These are phyloP conservation scores for Tylopilus plumbeoviolaceoides DNA, from an alignment of 768 basidiomycete genomes.

Conservation along the genomic window DNA sequence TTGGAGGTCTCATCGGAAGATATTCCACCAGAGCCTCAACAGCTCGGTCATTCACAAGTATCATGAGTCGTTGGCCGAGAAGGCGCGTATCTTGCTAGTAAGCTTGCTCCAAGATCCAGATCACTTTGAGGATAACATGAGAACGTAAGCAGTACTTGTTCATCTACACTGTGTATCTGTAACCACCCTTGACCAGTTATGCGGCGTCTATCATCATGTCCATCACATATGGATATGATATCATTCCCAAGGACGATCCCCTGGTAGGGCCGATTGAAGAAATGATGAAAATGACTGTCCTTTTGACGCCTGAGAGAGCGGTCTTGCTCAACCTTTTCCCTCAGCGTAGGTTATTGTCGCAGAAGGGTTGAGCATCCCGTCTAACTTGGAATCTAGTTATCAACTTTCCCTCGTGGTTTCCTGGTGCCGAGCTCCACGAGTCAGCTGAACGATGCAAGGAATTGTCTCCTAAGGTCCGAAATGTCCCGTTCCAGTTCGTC, in stretches of 20 bases:
- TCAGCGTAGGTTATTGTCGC: conserved; percentile 12
- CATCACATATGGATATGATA: conserved; percentile 19
- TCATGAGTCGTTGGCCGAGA: conserved; percentile 8
- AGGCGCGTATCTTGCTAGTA: conserved; percentile 3
- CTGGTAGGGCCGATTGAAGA: conserved; percentile 15
- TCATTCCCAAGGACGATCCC: conserved; percentile 15
- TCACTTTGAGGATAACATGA: conserved; percentile 10
- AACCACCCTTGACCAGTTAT: conserved; percentile 8
- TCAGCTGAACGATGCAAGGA: conserved; percentile 8
- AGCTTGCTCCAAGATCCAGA: conserved; percentile 14
- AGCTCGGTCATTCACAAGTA: conserved; percentile 10
- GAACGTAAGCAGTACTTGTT: conserved; percentile 16
- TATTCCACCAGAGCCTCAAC: conserved; percentile 14
- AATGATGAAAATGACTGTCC: conserved; percentile 1
- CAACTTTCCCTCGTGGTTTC: conserved; percentile 19
- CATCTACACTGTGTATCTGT: not conserved
- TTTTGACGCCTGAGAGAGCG: conserved; percentile 20
- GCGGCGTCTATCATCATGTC: conserved; percentile 20
- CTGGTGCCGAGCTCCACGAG: conserved; percentile 9
- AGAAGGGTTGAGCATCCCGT: not conserved
- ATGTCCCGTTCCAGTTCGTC: conserved; percentile 23
- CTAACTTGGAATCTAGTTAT: conserved; percentile 10
- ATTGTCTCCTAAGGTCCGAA: conserved; percentile 11
- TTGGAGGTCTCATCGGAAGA: conserved; percentile 16
- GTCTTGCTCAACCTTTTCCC: conserved; percentile 19